Percentiles rank a stretch among this genome's conserved stretches.
Conservation (phyloP, 1,284 basidiomycete genomes). For the Naganishia albida region DNA sequence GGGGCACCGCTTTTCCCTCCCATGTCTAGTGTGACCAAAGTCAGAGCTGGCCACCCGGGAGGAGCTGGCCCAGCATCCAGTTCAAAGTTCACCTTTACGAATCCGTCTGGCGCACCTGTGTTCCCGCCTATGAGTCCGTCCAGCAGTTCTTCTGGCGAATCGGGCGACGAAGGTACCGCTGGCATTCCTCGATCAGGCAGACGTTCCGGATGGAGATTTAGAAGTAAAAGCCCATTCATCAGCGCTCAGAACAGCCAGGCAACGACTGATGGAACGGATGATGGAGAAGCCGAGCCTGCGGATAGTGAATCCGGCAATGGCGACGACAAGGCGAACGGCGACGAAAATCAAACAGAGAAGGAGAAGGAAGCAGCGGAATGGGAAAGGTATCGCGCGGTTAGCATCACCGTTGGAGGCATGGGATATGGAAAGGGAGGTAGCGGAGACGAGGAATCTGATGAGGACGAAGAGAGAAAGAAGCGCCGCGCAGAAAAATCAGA, state of each 20-base stretch:
- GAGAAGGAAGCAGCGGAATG: slow-evolving; percentile 9
- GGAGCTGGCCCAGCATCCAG: not conserved
- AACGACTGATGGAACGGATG: slow-evolving; percentile 5
- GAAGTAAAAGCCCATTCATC: slow-evolving; percentile 10
- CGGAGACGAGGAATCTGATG: slow-evolving; percentile 27
- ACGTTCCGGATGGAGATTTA: slow-evolving; percentile 19
- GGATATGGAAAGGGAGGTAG: slow-evolving; percentile 30
- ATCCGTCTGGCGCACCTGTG: slow-evolving; percentile 7
- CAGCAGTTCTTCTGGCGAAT: slow-evolving; percentile 30
- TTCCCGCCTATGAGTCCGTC: slow-evolving; percentile 35
- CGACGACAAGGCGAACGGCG: slow-evolving; percentile 17
- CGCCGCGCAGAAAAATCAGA: slow-evolving; percentile 16
- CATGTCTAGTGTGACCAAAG: slow-evolving; percentile 21
- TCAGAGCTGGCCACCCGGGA: not conserved
- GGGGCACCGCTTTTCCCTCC: slow-evolving; percentile 22
- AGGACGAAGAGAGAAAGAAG: slow-evolving; percentile 31
- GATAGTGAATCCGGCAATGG: slow-evolving; percentile 27
- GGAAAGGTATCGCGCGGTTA: slow-evolving; percentile 25
- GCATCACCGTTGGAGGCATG: slow-evolving; percentile 33
- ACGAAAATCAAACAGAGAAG: not conserved
- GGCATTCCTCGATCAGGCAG: not conserved
- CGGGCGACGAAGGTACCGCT: slow-evolving; percentile 18
- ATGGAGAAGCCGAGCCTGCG: not conserved
- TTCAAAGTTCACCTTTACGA: slow-evolving; percentile 26
- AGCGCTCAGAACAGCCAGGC: slow-evolving; percentile 3